Base-by-base conservation (phyloP, 768 basidiomycete genomes). In the Cystofilobasidium bisporidii region DNA sequence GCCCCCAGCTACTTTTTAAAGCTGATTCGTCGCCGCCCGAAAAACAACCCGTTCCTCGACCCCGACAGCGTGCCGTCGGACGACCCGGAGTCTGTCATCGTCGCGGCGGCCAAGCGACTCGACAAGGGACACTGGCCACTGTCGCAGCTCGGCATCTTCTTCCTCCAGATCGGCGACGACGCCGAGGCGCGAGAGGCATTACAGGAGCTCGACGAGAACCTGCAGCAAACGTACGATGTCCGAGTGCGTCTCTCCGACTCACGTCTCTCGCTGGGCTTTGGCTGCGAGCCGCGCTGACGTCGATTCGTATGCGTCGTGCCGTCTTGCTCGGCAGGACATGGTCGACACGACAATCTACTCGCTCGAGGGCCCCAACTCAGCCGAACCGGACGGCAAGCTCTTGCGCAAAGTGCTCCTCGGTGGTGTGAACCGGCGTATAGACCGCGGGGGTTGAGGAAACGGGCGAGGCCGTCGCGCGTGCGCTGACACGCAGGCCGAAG, bases 381-480 rank as follows among this genome's bases (percentile, higher is more conserved):
- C 26, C 36, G 50, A 57, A 38, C 53, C 26, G 63, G 63, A 64
- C 40, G 63, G 63, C 50, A 32, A 41, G 55, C 63, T 64, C 24
- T 18, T 64, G 63, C 53, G 63, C 50, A 64, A 64, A 55, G 41
- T 64, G 24, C 26, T 64, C 24, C 38, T 64, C 38, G 63, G 63
- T 0, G 63, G 63, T 9, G 36, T 55, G n/a, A 64, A 64, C 26
- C 36, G 53, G 40, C 53, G 63, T 33, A 41, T 64, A 2, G 63
- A 64, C 55, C 53, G 63, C 10, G 26, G 53, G 22, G 48, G 24
- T 3, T 63, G 62, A 63, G 22, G 8, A n/a, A n/a, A n/a, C n/a
- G n/a, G n/a, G n/a, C n/a, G n/a, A n/a, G n/a, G n/a, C n/a, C n/a
- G n/a, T n/a, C n/a, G n/a, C n/a, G n/a, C n/a, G n/a, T n/a, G n/a